These are phyloP conservation scores for Mycosarcoma mackinlayi DNA, from an alignment of 1,284 basidiomycete genomes.

Conservation along the genomic window DNA sequence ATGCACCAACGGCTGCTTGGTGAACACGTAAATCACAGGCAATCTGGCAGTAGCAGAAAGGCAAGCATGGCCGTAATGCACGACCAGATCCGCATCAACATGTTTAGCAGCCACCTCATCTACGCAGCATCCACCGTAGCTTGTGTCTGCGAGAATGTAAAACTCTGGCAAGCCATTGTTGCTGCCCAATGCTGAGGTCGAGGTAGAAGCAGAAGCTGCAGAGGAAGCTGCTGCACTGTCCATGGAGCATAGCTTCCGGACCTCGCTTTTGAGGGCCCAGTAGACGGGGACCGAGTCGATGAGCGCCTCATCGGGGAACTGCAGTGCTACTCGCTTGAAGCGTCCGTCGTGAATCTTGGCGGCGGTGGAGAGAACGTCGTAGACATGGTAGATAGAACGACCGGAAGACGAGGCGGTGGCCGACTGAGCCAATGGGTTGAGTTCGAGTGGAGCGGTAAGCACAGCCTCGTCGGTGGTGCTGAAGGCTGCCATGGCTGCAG, in stretches of 20 bases:
- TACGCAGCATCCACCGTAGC: slow-evolving; percentile 97
- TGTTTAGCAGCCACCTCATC: slow-evolving; percentile 96
- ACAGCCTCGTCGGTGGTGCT: slow-evolving; percentile 63
- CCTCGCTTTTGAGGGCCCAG: slow-evolving; percentile 75
- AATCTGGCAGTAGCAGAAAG: slow-evolving; percentile 81
- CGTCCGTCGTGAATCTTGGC: slow-evolving; percentile 26
- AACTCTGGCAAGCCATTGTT: slow-evolving; percentile 67
- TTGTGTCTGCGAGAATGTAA: slow-evolving; percentile 94
- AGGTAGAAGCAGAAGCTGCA: slow-evolving; percentile 6
- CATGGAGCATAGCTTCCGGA: slow-evolving; percentile 54
- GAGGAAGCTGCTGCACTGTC: background rate
- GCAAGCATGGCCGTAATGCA: slow-evolving; percentile 98
- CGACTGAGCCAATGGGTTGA: slow-evolving; percentile 51
- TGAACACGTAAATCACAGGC: slow-evolving; percentile 86
- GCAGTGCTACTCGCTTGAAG: slow-evolving; percentile 74
- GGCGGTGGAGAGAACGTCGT: slow-evolving; percentile 57
- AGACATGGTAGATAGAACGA: slow-evolving; percentile 50
- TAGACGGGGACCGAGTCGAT: slow-evolving; percentile 89
- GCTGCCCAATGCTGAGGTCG: background rate
- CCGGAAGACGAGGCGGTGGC: slow-evolving; percentile 56
- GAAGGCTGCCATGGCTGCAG: slow-evolving; percentile 44
- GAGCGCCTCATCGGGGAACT: slow-evolving; percentile 95
- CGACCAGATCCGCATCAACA: slow-evolving; percentile 87
- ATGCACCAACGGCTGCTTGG: slow-evolving; percentile 73
- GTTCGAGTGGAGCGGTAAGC: slow-evolving; percentile 53